A percentile compares a stretch with the other conserved stretches of the same genome.
Conservation (phyloP, 768 basidiomycete species). For the Imleria badia region DNA sequence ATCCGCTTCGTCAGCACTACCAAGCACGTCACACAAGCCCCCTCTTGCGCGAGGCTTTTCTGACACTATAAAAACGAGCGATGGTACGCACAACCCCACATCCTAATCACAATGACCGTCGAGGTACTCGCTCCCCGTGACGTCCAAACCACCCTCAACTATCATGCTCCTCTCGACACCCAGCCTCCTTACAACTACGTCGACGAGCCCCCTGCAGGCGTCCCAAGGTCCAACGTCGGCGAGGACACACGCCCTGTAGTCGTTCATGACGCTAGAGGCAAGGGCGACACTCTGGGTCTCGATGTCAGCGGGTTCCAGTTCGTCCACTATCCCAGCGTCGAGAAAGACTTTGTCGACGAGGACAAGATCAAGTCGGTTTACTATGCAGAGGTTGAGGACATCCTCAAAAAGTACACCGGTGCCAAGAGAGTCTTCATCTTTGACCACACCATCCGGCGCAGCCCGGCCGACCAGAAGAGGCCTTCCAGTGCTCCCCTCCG, state of each 20-base stretch:
- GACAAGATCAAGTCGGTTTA: slow-evolving; percentile 38
- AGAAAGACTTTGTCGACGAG: slow-evolving; percentile 41
- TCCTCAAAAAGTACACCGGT: slow-evolving; percentile 40
- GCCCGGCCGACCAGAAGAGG: neutral
- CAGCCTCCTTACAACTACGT: slow-evolving; percentile 39
- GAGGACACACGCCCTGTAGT: slow-evolving; percentile 14
- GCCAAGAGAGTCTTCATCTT: slow-evolving; percentile 43
- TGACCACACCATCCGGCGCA: slow-evolving; percentile 44
- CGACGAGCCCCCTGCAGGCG: slow-evolving; percentile 26
- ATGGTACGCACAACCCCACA: neutral
- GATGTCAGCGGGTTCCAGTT: slow-evolving; percentile 49
- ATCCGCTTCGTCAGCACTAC: slow-evolving; percentile 11
- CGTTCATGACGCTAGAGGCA: slow-evolving; percentile 35
- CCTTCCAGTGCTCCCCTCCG: slow-evolving; percentile 11
- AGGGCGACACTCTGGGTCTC: slow-evolving; percentile 28
- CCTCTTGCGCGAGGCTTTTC: neutral
- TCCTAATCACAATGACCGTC: slow-evolving; percentile 13
- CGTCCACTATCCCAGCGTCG: slow-evolving; percentile 30
- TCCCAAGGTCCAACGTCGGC: slow-evolving; percentile 33
- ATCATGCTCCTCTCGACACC: slow-evolving; percentile 26
- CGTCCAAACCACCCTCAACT: slow-evolving; percentile 40
- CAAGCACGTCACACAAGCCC: slow-evolving; percentile 11
- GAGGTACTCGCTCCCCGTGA: slow-evolving; percentile 32
- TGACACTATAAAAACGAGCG: slow-evolving; percentile 11
- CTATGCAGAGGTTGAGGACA: slow-evolving; percentile 42